These are phyloP conservation scores for Trametes sanguinea DNA, from an alignment of 768 basidiomycete species.

Conservation along the genomic window DNA sequence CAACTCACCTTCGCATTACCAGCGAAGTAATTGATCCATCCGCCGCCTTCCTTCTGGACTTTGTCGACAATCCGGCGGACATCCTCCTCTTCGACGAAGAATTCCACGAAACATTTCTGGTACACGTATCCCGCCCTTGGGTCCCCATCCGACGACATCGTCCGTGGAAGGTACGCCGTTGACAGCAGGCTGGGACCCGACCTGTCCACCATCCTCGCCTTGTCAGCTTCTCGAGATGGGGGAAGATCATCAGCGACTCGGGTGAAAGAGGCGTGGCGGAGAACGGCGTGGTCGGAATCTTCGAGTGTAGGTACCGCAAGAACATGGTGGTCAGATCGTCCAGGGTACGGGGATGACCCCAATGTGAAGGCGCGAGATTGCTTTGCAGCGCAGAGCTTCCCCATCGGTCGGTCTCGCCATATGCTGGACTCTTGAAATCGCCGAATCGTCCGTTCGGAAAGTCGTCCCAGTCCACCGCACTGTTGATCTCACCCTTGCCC, in stretches of 20 bases:
- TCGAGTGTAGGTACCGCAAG: conserved; percentile 74
- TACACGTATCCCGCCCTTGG: conserved; percentile 92
- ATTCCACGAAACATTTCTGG: conserved; percentile 98
- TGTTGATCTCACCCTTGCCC: conserved; percentile 73
- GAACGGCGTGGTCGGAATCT: conserved; percentile 82
- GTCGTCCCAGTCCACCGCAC: conserved; percentile 86
- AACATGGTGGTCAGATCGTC: conserved; percentile 80
- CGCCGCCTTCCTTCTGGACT: conserved; percentile 53
- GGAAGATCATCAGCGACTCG: conserved; percentile 82
- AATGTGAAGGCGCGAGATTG: conserved; percentile 62
- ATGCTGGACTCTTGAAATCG: conserved; percentile 96
- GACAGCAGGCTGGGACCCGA: conserved; percentile 94
- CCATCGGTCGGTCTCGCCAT: conserved; percentile 79
- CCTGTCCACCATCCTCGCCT: conserved; percentile 90
- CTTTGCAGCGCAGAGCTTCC: conserved; percentile 70
- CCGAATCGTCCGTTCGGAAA: conserved; percentile 99
- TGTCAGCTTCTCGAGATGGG: conserved; percentile 76
- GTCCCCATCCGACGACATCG: conserved; percentile 89
- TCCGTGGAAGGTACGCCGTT: conserved; percentile 78
- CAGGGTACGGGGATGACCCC: conserved; percentile 70
- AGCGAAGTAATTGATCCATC: conserved; percentile 85
- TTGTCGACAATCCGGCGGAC: conserved; percentile 61
- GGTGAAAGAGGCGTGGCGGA: conserved; percentile 77
- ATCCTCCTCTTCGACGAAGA: conserved; percentile 72
- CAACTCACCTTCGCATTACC: conserved; percentile 67